Conservation (phyloP, 1,284 basidiomycete genomes). For the Porogramme epimiltina region DNA sequence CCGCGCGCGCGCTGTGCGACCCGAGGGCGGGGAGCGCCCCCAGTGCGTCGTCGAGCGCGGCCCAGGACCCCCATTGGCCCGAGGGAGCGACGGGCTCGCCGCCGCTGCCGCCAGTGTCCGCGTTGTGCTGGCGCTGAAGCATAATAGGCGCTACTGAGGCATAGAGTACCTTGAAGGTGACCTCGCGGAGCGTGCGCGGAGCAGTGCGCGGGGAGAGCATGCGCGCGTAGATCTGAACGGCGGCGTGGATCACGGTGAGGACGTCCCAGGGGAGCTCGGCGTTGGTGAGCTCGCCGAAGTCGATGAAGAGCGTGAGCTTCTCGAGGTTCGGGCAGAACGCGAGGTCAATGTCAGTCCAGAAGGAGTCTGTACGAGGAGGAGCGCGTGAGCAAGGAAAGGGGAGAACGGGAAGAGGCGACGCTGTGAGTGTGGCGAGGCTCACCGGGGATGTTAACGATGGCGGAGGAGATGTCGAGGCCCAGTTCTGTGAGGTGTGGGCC, state of each 20-base stretch:
- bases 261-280: background rate
- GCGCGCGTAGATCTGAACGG: slow-evolving; percentile 4
- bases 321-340: background rate
- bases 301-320: slow-evolving; percentile 3
- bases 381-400: background rate
- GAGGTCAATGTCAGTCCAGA: background rate
- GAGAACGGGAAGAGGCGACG: background rate
- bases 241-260: background rate
- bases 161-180: slow-evolving; percentile 4
- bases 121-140: background rate
- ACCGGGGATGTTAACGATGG: background rate
- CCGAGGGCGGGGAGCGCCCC: background rate
- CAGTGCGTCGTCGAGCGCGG: slow-evolving; percentile 5
- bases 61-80: slow-evolving; percentile 1
- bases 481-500: slow-evolving; percentile 1
- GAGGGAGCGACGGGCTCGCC: background rate
- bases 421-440: background rate
- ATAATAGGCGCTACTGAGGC: background rate
- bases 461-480: slow-evolving; percentile 3
- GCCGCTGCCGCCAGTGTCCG: background rate
- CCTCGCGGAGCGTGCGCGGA: background rate
- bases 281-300: background rate
- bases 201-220: background rate
- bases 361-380: background rate
- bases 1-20: no score